Base-by-base conservation (phyloP, 495 filamentous ascomycete species). In the Lasiosphaeria hispida region DNA sequence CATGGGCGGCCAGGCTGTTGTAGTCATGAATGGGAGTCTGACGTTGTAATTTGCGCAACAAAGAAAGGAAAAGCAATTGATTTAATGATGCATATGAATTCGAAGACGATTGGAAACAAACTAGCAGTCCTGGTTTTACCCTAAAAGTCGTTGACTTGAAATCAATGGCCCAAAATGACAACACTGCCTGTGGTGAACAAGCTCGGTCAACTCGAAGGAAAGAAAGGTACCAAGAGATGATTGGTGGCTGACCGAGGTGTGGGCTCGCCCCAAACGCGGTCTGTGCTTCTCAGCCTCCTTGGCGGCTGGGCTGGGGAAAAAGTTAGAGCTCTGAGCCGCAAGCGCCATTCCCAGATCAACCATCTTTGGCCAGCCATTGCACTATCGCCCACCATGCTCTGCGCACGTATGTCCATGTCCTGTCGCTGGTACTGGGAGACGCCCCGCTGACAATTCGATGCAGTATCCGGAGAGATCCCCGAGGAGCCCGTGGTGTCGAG, bases 391-490 rank as follows among this genome's bases (percentile, higher is more conserved):
- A 70, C 70, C 55, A 87, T 91, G 88, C 75, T 91, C 70, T 91
- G 88, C 75, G 87, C 86, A 81, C 87, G 88, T 91, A 56, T 44
- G 54, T 43, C 7, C 14, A 0, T 13, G 0, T 11, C 19, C 9
- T 33, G 9, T 0, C 7, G 7, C 3, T 7, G 43, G 13, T 41
- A 39, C 23, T 44, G 11, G 36, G 7, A 6, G 10, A 0, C 7
- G n/a, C n/a, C n/a, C 3, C 34, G 57, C 67, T 71, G 48, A 71
- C 58, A 35, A 42, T 36, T 56, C 42, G 10, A 53, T 41, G 57
- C 67, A 97, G 92, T 99, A 69, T 99, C 94, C 44, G 94, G 94
- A 75, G 95, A 97, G 84, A 87, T 91, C 74, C 95, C 94, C 48
- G 88, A 96, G 75, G 85, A 88, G 75, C 95, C 94, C 52, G 95